Evolutionary conservation across 495 filamentous ascomycete genomes (phyloP), one percentile per base, ranked within the genome.

Genomic region (Glonium stellatum): DNA sequence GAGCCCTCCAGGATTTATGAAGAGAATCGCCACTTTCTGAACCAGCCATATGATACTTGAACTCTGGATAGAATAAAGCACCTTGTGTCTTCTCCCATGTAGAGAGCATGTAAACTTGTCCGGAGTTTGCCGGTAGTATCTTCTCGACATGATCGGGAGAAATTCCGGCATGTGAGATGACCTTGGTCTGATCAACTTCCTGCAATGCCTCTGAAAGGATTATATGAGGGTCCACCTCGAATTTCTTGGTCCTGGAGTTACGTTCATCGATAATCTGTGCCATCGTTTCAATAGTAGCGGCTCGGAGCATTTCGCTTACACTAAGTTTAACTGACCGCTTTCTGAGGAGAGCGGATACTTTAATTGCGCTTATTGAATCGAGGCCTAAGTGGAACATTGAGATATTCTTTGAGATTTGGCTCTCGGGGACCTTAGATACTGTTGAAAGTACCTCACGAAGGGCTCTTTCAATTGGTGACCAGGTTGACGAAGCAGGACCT

Each of bases 331-430:
- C 67, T 0, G 77, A 80, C 39, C 80, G 73, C 46, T 82, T 84
- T 19, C 81, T 79, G 10, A 91, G 75, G n/a, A 85, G 71, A 0
- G 83, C 78, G 22, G 84, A 81, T 15, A 86, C 78, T 50, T 86
- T 84, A 70, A 96, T 91, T 10, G 90, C 88, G 55, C 86, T 88
- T 67, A 97, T 89, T 2, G 92, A 96, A 68, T 97, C 92, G 37
- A 96, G 77, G 6, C 92, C 92, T 6, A 97, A 78, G 63, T 88
- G 84, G 68, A 92, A 95, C 22, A 96, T 87, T 22, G 80, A 89
- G 41, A 84, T 77, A n/a, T 74, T 72, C 31, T 78, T 78, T 8
- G 75, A 70, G 37, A 97, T 91, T 11, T 79, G 73, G 1, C 79
- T 66, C n/a, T 77, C 72, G 0, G 85, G 70, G 0, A 89, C 69